Conservation (phyloP, 192 early-diverging fungal species). For the Umbelopsis sp. region DNA sequence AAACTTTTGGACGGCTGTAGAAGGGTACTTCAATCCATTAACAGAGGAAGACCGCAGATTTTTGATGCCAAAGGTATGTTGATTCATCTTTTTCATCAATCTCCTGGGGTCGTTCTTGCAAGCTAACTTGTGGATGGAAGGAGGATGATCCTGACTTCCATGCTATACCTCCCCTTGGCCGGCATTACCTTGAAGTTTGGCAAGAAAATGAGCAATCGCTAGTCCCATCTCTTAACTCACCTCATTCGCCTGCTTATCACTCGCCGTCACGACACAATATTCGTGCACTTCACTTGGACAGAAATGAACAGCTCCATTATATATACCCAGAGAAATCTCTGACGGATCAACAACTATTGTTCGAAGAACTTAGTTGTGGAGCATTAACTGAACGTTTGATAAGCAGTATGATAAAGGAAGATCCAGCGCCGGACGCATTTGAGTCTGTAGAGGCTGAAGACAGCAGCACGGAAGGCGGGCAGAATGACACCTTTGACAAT, state of each 20-base stretch:
- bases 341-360: conserved; percentile 29
- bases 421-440: conserved; percentile 17
- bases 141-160: conserved; percentile 47
- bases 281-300: neutral
- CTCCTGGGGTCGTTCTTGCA: neutral
- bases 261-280: conserved; percentile 23
- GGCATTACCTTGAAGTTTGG: conserved; percentile 67
- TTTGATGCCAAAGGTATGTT: conserved; percentile 53
- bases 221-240: conserved; percentile 43
- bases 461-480: conserved; percentile 14
- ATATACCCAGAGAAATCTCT: conserved; percentile 28
- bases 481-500: conserved; percentile 7
- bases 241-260: conserved; percentile 20
- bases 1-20: conserved; percentile 82
- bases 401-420: conserved; percentile 68
- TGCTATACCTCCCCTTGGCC: conserved; percentile 79
- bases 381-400: conserved; percentile 82
- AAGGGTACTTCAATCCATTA: conserved; percentile 83
- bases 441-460: conserved; percentile 1
- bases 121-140: neutral
- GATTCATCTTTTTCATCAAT: neutral
- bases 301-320: conserved; percentile 23
- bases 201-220: conserved; percentile 65
- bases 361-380: conserved; percentile 37
- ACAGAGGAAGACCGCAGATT: conserved; percentile 81